phyloP scores from a whole-genome alignment of 345 rosid species.

The Durio zibethinus region DNA sequence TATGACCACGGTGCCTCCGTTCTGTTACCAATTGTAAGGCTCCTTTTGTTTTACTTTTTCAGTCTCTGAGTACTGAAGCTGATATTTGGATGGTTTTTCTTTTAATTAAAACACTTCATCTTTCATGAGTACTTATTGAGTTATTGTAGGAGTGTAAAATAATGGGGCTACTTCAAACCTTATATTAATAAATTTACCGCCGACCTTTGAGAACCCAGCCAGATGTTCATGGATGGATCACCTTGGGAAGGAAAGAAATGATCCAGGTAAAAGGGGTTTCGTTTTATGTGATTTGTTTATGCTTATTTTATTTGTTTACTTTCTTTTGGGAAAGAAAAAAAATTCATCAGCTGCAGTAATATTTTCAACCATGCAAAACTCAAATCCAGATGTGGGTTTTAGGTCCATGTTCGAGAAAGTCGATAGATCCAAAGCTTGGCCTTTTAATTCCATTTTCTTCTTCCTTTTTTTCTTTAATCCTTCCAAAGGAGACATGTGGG shows the following conservation, averaged over 20 bases:
- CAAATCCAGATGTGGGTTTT: constrained; percentile 20
- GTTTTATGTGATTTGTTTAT: constrained; percentile 13
- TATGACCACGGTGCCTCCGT: constrained; percentile 29
- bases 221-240: constrained; percentile 27
- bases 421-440: constrained; percentile 52
- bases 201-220: constrained; percentile 12
- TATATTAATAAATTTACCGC: not conserved
- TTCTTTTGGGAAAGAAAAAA: constrained; percentile 32
- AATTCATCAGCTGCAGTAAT: constrained; percentile 34
- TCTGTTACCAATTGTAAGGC: constrained; percentile 13
- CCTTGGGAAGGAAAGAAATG: constrained; percentile 33
- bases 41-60: constrained; percentile 27
- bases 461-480: not conserved
- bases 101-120: not conserved
- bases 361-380: constrained; percentile 25
- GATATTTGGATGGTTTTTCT: not conserved
- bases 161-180: not conserved
- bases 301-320: not conserved
- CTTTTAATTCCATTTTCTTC: not conserved
- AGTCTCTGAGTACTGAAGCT: constrained; percentile 13
- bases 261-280: not conserved
- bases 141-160: not conserved
- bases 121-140: not conserved
- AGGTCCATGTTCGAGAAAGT: constrained; percentile 30
- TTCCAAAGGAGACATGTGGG: constrained; percentile 51